Evolutionary conservation across 2,329 filamentous ascomycete genomes (phyloP).

Genomic region (Ascochyta rabiei): DNA sequence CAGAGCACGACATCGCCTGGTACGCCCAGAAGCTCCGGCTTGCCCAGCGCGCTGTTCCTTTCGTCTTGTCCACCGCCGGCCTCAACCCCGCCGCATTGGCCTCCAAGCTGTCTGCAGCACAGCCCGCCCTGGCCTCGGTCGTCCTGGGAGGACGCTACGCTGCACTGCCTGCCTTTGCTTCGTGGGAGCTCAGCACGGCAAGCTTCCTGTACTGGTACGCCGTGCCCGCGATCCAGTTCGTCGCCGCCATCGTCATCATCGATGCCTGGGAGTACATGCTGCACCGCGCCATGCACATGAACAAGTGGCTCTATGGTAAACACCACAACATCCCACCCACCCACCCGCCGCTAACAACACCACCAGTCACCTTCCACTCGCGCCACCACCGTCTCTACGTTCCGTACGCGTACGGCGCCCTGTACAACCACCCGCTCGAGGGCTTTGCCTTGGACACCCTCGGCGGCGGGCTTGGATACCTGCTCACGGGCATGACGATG

Average conservation of each 20-base stretch:
- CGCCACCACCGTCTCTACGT: slow-evolving; percentile 97
- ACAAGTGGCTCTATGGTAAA: slow-evolving; percentile 95
- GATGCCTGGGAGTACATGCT: slow-evolving; percentile 99
- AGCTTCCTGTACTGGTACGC: slow-evolving; percentile 79
- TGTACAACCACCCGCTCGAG: slow-evolving; percentile 96
- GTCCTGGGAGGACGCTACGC: slow-evolving; percentile 84
- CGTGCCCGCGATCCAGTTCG: slow-evolving; percentile 79
- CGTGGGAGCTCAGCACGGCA: slow-evolving; percentile 79
- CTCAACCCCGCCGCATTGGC: slow-evolving; percentile 78
- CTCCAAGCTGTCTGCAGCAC: slow-evolving; percentile 71
- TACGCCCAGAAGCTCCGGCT: slow-evolving; percentile 86
- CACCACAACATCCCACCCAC: slow-evolving; percentile 26
- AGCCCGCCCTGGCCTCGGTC: slow-evolving; percentile 76
- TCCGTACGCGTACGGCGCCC: slow-evolving; percentile 93
- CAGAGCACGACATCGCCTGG: slow-evolving; percentile 84
- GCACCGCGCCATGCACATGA: slow-evolving; percentile 95
- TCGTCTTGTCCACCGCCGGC: slow-evolving; percentile 72
- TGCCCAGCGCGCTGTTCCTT: slow-evolving; percentile 77
- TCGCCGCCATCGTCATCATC: slow-evolving; percentile 74
- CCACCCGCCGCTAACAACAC: slow-evolving; percentile 11
- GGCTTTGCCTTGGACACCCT: slow-evolving; percentile 92
- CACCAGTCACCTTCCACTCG: slow-evolving; percentile 85
- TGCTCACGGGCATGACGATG: slow-evolving; percentile 79
- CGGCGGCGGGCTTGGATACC: slow-evolving; percentile 83
- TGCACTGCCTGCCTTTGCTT: slow-evolving; percentile 75